Conservation (phyloP, 1,139 yeast genomes). For the Pichia sp. region DNA sequence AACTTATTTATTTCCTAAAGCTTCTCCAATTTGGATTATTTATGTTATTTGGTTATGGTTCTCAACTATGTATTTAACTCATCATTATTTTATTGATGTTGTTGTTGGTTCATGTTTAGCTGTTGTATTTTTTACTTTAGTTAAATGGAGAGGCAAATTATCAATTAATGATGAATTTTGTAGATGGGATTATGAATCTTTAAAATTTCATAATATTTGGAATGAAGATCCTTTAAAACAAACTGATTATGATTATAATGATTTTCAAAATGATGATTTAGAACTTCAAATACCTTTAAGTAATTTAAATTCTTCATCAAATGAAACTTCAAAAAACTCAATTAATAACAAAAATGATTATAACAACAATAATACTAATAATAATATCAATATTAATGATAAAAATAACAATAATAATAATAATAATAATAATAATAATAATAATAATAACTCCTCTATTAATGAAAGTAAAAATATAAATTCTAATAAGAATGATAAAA, state of each 20-base stretch:
- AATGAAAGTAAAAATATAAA: too few relatives aligned
- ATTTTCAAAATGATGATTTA: not conserved
- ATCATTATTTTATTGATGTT: conserved; percentile 88
- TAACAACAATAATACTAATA: not conserved
- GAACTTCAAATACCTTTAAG: conserved; percentile 13
- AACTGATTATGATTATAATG: not conserved
- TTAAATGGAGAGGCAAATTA: conserved; percentile 21
- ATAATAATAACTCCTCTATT: too few relatives aligned
- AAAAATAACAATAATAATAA: too few relatives aligned
- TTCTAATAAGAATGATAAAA: too few relatives aligned
- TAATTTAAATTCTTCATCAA: conserved; percentile 5
- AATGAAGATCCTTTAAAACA: conserved; percentile 19
- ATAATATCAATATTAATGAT: too few relatives aligned
- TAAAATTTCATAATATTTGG: conserved; percentile 17
- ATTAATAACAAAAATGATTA: not conserved
- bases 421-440: too few relatives aligned
- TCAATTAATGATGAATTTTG: conserved; percentile 46
- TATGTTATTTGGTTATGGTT: conserved; percentile 96
- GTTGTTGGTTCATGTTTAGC: conserved; percentile 57
- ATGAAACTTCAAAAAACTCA: conserved; percentile 1
- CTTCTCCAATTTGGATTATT: conserved; percentile 53
- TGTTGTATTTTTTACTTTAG: conserved; percentile 20
- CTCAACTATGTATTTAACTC: conserved; percentile 96
- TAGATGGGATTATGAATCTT: conserved; percentile 72
- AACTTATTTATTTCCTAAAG: conserved; percentile 70